Base-by-base conservation (phyloP, 805 yeast species). In the Yamadazyma paraphyllophila region DNA sequence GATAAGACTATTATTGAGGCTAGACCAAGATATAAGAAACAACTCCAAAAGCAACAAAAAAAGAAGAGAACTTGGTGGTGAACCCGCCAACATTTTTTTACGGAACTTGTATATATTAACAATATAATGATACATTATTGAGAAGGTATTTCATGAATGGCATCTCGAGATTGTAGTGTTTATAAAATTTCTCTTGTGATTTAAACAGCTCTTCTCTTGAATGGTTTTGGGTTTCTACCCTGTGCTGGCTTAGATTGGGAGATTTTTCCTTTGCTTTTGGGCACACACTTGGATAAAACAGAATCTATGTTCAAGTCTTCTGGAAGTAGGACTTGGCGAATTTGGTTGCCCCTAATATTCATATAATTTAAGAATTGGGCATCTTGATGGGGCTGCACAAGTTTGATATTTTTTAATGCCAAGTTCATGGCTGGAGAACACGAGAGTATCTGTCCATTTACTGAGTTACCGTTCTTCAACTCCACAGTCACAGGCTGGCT, bases 351-450 rank as follows among this genome's bases (percentile, higher is more conserved):
- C 58, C 98, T 77, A 27, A 92, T 78, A 56, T 86, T 89, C 57
- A 91, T 84, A 62, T 78, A 86, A 55, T 88, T 95, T 53, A 90
- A 68, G 10, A 77, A 65, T 33, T 81, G 76, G 0, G 95, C 85
- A 44, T 81, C 87, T 45, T 87, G 81, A 59, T 82, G 77, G 45
- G 77, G 80, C 36, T 86, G 76, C 2, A 91, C 82, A 77, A 92
- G 81, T 55, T 83, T 86, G 39, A 88, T 92, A 52, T 85, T 86
- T 56, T 85, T 82, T 50, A 91, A 65, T 4, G 88, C 81, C 37
- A 91, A 82, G 65, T 91, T 91, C 98, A 91, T 91, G 51, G 86
- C 78, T 24, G 97, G 96, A 2, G 96, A 76, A 34, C 94, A 96
- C 6, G 90, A 80, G 34, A 85, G 80, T 20, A 92, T 71, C 11